Percentiles rank a stretch among this genome's conserved stretches.
Evolutionary conservation across 2,329 filamentous ascomycete genomes (phyloP).

Genomic region (Colletotrichum ledebouriae): DNA sequence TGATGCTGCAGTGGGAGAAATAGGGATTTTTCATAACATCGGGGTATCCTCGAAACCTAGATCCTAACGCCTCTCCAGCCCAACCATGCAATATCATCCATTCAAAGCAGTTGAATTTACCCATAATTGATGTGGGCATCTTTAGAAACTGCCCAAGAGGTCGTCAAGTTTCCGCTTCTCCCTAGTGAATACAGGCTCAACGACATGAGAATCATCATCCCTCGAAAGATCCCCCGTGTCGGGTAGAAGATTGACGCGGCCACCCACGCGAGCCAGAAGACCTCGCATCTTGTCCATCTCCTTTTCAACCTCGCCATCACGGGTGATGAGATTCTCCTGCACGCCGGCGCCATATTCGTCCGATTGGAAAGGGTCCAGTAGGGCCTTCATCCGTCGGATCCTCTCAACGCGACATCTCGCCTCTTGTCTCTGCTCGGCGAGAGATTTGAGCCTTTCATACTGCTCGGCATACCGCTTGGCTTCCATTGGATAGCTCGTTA

Average conservation of each 20-base stretch:
- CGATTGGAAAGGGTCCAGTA: constrained; percentile 64
- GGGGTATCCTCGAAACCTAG: constrained; percentile 37
- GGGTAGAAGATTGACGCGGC: constrained; percentile 60
- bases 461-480: constrained; percentile 66
- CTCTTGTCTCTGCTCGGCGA: constrained; percentile 61
- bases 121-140: too few species aligned
- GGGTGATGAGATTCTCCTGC: constrained; percentile 76
- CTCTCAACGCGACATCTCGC: constrained; percentile 59
- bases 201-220: constrained; percentile 45
- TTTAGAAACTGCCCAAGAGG: constrained; percentile 54
- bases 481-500: constrained; percentile 57
- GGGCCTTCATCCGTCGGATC: constrained; percentile 62
- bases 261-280: constrained; percentile 71
- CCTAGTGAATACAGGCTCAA: constrained; percentile 54
- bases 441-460: constrained; percentile 61
- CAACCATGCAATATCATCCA: not conserved
- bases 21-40: not conserved
- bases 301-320: constrained; percentile 73
- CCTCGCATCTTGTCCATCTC: constrained; percentile 77
- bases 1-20: not conserved
- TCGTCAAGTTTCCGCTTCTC: constrained; percentile 59
- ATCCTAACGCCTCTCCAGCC: constrained; percentile 21
- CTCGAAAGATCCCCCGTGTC: constrained; percentile 42
- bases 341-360: constrained; percentile 55
- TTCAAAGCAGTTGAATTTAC: not conserved